Conservation (phyloP, 768 basidiomycete species). For the Pulveroboletus ravenelii region DNA sequence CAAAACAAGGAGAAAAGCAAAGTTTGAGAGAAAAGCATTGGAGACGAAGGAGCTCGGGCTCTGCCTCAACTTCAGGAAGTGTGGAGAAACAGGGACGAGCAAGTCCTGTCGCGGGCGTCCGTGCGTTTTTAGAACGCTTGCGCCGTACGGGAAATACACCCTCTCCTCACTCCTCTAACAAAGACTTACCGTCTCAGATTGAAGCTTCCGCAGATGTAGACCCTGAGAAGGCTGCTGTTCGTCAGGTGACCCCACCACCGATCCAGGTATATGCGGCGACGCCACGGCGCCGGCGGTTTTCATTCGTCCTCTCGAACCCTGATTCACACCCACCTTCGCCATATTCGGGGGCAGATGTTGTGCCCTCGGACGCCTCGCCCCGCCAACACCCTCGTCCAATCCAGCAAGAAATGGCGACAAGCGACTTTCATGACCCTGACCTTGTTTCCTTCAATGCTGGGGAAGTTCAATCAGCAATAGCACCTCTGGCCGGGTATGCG, state of each 20-base stretch:
- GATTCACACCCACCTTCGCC: conserved; percentile 24
- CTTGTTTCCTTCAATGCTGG: not conserved
- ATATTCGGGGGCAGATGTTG: conserved; percentile 3
- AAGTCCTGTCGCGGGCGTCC: conserved; percentile 24
- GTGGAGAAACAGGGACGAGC: conserved; percentile 18
- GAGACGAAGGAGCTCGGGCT: conserved; percentile 13
- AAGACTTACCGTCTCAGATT: conserved; percentile 17
- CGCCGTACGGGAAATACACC: conserved; percentile 24
- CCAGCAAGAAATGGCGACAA: not conserved
- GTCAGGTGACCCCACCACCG: conserved; percentile 13
- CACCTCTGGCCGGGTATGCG: conserved; percentile 3
- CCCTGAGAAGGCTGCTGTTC: conserved; percentile 9
- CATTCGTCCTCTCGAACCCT: conserved; percentile 31
- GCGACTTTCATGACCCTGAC: not conserved
- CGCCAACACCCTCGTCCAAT: not conserved
- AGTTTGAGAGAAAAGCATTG: conserved; percentile 11
- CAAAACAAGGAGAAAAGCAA: conserved; percentile 12
- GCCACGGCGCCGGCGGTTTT: conserved; percentile 19
- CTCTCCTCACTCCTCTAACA: conserved; percentile 25
- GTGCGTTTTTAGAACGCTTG: conserved; percentile 25
- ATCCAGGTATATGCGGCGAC: conserved; percentile 14
- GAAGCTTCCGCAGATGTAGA: conserved; percentile 9
- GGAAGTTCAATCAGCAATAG: not conserved
- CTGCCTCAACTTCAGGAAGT: conserved; percentile 17
- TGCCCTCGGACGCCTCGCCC: not conserved